Evolutionary conservation across 805 yeast genomes (phyloP).

Genomic region (Wickerhamomyces bovis): DNA sequence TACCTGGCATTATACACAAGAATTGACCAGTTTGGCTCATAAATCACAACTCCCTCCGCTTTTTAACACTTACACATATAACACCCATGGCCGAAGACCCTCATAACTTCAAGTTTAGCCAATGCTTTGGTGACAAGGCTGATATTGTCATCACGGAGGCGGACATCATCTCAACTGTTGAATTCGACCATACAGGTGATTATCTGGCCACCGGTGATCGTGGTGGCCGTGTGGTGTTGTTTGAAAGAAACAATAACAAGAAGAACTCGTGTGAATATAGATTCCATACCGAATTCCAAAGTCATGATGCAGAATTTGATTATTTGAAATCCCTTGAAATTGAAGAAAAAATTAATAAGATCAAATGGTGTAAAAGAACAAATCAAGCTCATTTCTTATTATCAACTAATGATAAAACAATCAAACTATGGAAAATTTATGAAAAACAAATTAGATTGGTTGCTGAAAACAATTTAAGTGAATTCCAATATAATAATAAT

Average conservation of each 20-base stretch:
- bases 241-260: conserved; percentile 76
- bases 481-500: conserved; percentile 21
- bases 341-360: conserved; percentile 96
- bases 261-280: conserved; percentile 84
- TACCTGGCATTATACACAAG: not conserved
- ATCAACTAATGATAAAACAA: conserved; percentile 96
- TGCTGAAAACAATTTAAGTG: conserved; percentile 78
- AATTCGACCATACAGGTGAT: conserved; percentile 92
- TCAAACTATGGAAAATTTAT: conserved; percentile 93
- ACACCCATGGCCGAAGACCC: conserved; percentile 26
- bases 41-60: not conserved
- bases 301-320: conserved; percentile 98
- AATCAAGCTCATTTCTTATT: conserved; percentile 87
- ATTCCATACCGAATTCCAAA: conserved; percentile 94
- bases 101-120: conserved; percentile 67
- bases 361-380: conserved; percentile 88
- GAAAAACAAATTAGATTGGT: conserved; percentile 91
- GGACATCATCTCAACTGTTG: conserved; percentile 94
- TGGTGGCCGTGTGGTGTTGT: conserved; percentile 95
- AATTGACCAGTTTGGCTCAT: too few relatives aligned
- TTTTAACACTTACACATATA: not conserved
- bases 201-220: conserved; percentile 97
- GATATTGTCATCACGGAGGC: conserved; percentile 97
- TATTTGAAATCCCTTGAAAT: conserved; percentile 92
- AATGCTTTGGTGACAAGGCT: conserved; percentile 98